Evolutionary conservation across 352 stramenopile genomes (phyloP).

Genomic region (Nothophytophthora sp.): DNA sequence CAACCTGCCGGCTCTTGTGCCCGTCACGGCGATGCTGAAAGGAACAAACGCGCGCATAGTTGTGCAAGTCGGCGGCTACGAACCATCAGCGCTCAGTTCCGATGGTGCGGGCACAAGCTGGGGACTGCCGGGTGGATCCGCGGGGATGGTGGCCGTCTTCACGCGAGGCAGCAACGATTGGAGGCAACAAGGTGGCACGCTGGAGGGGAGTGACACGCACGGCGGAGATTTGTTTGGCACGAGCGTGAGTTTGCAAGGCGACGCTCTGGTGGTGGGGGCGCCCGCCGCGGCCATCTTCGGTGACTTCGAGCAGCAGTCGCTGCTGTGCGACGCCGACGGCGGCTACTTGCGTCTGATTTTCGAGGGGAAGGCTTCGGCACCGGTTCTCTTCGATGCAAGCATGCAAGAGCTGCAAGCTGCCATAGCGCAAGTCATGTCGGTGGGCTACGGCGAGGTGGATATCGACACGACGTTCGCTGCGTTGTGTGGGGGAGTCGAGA

Average conservation of each 20-base stretch:
- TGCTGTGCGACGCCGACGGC: constrained; percentile 75
- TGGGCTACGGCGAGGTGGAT: constrained; percentile 52
- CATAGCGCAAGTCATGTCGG: constrained; percentile 58
- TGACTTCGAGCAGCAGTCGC: constrained; percentile 70
- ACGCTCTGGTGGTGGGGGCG: constrained; percentile 61
- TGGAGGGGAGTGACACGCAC: constrained; percentile 60
- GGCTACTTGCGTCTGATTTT: constrained; percentile 75
- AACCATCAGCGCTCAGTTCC: constrained; percentile 23
- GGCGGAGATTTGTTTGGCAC: constrained; percentile 71
- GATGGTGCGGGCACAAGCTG: constrained; percentile 38
- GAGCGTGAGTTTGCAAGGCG: constrained; percentile 61
- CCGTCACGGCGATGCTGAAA: constrained; percentile 53
- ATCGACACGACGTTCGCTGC: constrained; percentile 50
- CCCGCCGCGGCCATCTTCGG: constrained; percentile 67
- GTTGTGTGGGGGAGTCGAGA: constrained; percentile 51
- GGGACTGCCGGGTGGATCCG: constrained; percentile 55
- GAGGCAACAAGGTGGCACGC: constrained; percentile 64
- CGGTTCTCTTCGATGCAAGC: constrained; percentile 64
- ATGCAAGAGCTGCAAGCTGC: constrained; percentile 44
- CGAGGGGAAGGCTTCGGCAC: constrained; percentile 44
- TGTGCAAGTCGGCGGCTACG: constrained; percentile 58
- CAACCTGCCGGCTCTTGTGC: constrained; percentile 61
- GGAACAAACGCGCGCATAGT: constrained; percentile 58
- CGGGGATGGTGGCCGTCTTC: constrained; percentile 72
- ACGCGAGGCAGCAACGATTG: constrained; percentile 67